Evolutionary conservation across 2,329 filamentous ascomycete species (phyloP), one percentile per base, ranked within the genome.

Genomic region (Pseudogymnoascus sp.): DNA sequence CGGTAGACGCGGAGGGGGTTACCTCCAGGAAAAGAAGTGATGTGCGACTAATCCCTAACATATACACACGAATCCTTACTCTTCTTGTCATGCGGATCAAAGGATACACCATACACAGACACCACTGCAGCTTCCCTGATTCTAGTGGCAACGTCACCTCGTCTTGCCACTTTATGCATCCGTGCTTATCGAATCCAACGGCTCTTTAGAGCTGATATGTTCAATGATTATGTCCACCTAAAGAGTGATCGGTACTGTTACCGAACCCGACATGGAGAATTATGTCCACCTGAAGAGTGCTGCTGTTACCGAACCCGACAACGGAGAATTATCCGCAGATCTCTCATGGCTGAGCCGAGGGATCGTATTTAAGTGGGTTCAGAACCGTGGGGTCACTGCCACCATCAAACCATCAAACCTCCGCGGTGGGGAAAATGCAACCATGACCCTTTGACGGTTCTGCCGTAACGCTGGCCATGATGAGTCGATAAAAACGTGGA

Each of bases 21-120:
- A 57, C n/a, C n/a, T 33, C 50, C 28, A 57, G 50, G 50, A 57
- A 33, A 57, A 57, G 50, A 8, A 57, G 50, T 57, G 50, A 57
- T 57, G n/a, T 10, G 50, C 50, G 28, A 4, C 17, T 57, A 33
- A 33, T 57, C n/a, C 50, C n/a, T 33, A 57, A 57, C 26, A 57
- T 53, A 53, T 57, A 21, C 8, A 21, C 8, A 28, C 50, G 28
- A 57, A 9, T 31, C 26, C 19, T 53, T 17, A 19, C 47, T 31
- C n/a, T 57, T 33, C 28, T 33, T 7, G 50, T 19, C 28, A 10
- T 21, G 33, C 50, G 50, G 28, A 57, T 57, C 17, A 57, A 57
- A 7, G 50, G 50, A 57, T 33, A n/a, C 28, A 57, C 50, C 50
- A 53, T 21, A 13, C 40, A 21, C 3, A 19, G 10, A 17, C 40